Base-by-base conservation (phyloP, 2,329 filamentous ascomycete species). In the Zymoseptoria brevis region DNA sequence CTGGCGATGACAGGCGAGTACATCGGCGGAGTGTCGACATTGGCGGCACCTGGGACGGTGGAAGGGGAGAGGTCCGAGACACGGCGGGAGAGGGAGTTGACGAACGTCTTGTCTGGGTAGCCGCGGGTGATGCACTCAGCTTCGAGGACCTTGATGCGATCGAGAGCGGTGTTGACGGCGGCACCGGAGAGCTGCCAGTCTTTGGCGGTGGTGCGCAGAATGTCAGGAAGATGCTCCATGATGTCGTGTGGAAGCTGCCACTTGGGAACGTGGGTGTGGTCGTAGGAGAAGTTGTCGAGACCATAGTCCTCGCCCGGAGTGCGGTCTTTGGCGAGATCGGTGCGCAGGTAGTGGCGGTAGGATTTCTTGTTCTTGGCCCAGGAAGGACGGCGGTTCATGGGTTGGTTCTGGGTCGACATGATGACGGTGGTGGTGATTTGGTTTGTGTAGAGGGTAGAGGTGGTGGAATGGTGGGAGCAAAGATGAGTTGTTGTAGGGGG, bases 131-230 rank as follows among this genome's bases (percentile, higher is more conserved):
- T 56, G 50, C 71, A 73, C 61, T 74, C 62, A 53, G 66, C 60
- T 64, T 71, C 70, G 16, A 74, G 66, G 29, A 66, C 64, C 8
- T 68, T 62, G 52, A 74, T 68, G 26, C 73, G 71, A 29, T 69
- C 69, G 45, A 75, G 66, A 60, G 75, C 70, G 53, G 76, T 79
- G 62, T 72, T 69, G 35, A 79, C 73, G 45, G 77, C 77, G 19
- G 78, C 78, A 50, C 75, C 77, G 55, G 76, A 72, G 53, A 74
- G 73, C 62, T 75, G 73, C 66, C 79, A 72, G 30, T 72, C 68
- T 4, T 71, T 67, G 29, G 77, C 60, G 35, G 64, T 65, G 11
- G 67, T 62, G 54, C 70, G 66, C 13, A 79, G 66, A 16, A 69
- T 61, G 1, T 60, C 45, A 4, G 77, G 75, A 9, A 80, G 70